These are phyloP conservation scores for Hygrophila difformis DNA, from an alignment of 257 asterid species.

Conservation along the genomic window DNA sequence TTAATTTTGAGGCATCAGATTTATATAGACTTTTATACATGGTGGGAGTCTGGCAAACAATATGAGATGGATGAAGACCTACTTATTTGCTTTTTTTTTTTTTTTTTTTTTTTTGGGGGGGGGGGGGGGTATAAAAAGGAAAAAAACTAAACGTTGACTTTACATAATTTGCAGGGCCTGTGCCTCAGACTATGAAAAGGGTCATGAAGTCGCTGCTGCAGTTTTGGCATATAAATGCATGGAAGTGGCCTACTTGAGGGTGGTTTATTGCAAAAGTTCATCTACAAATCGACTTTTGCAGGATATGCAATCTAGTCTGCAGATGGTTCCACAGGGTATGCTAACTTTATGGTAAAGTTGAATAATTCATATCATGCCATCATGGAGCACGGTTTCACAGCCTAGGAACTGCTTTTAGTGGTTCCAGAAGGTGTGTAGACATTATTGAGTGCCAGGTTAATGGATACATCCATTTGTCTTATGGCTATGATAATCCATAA, in stretches of 20 bases:
- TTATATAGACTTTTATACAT: neutral
- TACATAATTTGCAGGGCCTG: conserved; percentile 50
- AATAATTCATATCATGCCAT: conserved; percentile 7
- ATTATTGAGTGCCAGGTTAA: no score
- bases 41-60: neutral
- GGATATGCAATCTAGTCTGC: conserved; percentile 63
- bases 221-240: conserved; percentile 83
- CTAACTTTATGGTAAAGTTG: neutral
- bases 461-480: no score
- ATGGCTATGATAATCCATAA: no score
- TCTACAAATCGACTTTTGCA: conserved; percentile 37
- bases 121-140: no score
- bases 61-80: neutral
- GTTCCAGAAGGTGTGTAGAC: neutral
- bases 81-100: neutral
- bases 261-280: conserved; percentile 62
- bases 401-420: no score
- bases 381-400: neutral
- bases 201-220: conserved; percentile 70
- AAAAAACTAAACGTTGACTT: no score
- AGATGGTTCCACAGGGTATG: conserved; percentile 67
- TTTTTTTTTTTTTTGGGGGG: neutral
- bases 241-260: conserved; percentile 83
- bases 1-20: conserved; percentile 1
- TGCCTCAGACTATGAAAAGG: conserved; percentile 64